Evolutionary conservation across 2,329 filamentous ascomycete species (phyloP), one percentile per base, ranked within the genome.

Genomic region (Ascochyta lentis): DNA sequence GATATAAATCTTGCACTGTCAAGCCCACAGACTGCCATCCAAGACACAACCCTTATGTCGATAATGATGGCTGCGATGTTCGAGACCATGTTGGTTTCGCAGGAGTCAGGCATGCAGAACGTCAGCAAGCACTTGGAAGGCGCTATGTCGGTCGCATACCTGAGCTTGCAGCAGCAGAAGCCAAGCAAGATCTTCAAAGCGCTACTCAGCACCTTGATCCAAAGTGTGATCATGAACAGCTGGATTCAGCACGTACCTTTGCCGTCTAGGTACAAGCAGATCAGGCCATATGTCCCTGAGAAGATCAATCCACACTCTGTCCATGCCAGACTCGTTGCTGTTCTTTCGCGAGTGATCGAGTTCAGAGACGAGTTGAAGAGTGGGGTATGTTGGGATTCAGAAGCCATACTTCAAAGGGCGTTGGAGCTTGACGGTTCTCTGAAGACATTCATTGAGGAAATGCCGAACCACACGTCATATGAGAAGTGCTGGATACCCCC

Each of bases 31-130:
- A 39, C 37, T 10, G 64, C 54, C 7, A 37, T 48, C 12, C 46
- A 53, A 23, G 69, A 71, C 26, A 54, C 66, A 4, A 68, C 63
- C 7, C 57, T 72, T 2, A 56, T 67, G 33, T 61, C 67, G 2
- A 65, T 71, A 6, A 55, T 71, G 43, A 52, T 70, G 39, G 58
- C 67, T 2, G 61, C 66, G 9, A 68, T 71, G 59, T 71, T 68
- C 49, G 68, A 72, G 48, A 58, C 67, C 10, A 48, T 72, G 43
- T 56, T 67, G 24, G 49, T 62, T 9, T 64, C 66, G 15, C 49
- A 51, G 9, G 41, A 44, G 0, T 49, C 45, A 24, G 64, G 63
- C 9, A 61, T 69, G 44, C 44, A 59, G 7, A 71, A 69, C 38
- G 58, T 65, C 40, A 56, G 54, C 9, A 72, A 61, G 49, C 70